These are phyloP conservation scores for Talaromyces marneffei DNA, from an alignment of 2,329 filamentous ascomycete genomes.

Conservation along the genomic window DNA sequence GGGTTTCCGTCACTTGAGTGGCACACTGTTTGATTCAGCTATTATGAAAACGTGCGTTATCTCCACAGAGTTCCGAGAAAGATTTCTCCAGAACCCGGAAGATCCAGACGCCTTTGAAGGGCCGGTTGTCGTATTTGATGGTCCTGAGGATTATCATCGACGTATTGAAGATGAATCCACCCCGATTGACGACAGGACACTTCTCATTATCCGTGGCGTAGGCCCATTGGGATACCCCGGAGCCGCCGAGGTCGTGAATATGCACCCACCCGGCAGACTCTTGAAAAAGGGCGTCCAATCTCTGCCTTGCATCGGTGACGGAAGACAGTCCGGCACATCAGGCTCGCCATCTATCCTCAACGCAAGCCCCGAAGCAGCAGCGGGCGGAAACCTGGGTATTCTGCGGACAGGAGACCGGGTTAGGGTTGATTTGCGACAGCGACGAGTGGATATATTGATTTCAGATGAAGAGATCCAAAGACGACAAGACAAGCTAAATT, in stretches of 20 bases:
- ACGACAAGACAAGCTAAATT: slow-evolving; percentile 36
- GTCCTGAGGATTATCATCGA: slow-evolving; percentile 45
- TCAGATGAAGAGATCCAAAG: slow-evolving; percentile 37
- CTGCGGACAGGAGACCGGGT: slow-evolving; percentile 47
- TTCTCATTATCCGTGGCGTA: slow-evolving; percentile 47
- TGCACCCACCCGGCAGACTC: slow-evolving; percentile 44
- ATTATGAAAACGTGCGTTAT: slow-evolving; percentile 52
- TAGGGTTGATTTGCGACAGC: slow-evolving; percentile 46
- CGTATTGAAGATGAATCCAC: slow-evolving; percentile 39
- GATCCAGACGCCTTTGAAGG: slow-evolving; percentile 48
- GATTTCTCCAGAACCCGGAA: slow-evolving; percentile 42
- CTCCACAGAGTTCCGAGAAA: slow-evolving; percentile 40
- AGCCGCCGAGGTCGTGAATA: slow-evolving; percentile 50
- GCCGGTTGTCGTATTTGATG: slow-evolving; percentile 46
- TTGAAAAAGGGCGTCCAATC: slow-evolving; percentile 43
- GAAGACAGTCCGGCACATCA: slow-evolving; percentile 52
- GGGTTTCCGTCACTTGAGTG: slow-evolving; percentile 47
- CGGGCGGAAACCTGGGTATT: slow-evolving; percentile 50
- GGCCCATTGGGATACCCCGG: slow-evolving; percentile 48
- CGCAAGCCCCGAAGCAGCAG: slow-evolving; percentile 51
- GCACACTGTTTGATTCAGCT: slow-evolving; percentile 47
- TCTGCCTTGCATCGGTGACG: slow-evolving; percentile 50
- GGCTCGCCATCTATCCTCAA: slow-evolving; percentile 53
- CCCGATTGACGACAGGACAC: slow-evolving; percentile 38
- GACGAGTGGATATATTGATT: slow-evolving; percentile 46